Conservation (phyloP, 2,329 filamentous ascomycete species). For the Zalaria obscura region DNA sequence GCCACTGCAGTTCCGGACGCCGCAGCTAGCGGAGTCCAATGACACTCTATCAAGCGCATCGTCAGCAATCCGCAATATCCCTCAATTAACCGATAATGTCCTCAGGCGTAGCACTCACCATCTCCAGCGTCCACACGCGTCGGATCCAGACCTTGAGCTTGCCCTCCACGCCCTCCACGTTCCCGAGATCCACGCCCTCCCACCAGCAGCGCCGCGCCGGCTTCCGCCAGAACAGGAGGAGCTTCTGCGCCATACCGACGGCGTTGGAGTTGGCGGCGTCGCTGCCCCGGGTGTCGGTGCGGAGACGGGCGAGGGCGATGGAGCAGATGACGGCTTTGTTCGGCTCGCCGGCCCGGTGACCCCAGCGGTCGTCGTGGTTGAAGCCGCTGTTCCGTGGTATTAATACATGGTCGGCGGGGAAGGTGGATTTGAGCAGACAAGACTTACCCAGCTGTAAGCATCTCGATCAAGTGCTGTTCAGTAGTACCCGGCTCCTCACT, state of each 20-base stretch:
- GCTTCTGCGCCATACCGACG: constrained; percentile 96
- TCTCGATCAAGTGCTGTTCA: constrained; percentile 96
- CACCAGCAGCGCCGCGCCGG: constrained; percentile 95
- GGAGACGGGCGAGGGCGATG: constrained; percentile 78
- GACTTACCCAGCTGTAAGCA: constrained; percentile 90
- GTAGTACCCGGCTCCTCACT: constrained; percentile 94
- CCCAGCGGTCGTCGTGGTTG: constrained; percentile 90
- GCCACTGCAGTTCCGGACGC: too few species aligned
- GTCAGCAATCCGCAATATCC: background rate
- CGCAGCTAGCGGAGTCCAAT: background rate
- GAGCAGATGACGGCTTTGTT: constrained; percentile 98
- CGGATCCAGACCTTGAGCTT: constrained; percentile 97
- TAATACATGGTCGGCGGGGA: background rate
- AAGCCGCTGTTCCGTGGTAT: constrained; percentile 57
- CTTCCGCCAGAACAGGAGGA: constrained; percentile 95
- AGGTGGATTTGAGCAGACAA: background rate
- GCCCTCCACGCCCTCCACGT: constrained; percentile 80
- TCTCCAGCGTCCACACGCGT: constrained; percentile 95
- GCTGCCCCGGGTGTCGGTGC: constrained; percentile 54
- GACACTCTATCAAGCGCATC: background rate
- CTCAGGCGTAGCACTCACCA: constrained; percentile 37
- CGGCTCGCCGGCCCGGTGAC: constrained; percentile 90
- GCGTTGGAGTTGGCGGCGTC: constrained; percentile 62
- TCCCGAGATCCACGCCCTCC: constrained; percentile 86
- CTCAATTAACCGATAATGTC: background rate